Percentiles rank a stretch among this genome's conserved stretches.
These are phyloP conservation scores for Coniochaeta sp. DNA, from an alignment of 2,329 filamentous ascomycete species.

Conservation along the genomic window DNA sequence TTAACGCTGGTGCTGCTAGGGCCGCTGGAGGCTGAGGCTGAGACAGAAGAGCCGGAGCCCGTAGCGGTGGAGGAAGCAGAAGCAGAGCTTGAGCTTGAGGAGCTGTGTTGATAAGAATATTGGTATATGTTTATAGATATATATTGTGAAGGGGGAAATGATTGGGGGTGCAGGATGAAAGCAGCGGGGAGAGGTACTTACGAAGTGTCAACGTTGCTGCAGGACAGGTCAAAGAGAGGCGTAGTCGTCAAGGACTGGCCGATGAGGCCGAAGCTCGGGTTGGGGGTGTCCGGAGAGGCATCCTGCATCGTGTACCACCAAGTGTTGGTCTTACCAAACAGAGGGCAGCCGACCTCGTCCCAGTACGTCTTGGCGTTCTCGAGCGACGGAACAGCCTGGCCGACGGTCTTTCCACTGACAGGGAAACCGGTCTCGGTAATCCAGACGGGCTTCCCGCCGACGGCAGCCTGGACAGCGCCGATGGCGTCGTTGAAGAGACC, in stretches of 20 bases:
- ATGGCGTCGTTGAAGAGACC: constrained; percentile 62
- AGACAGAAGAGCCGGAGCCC: constrained; percentile 2
- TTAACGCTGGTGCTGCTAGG: not conserved
- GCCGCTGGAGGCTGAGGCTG: constrained; percentile 8
- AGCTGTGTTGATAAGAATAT: constrained; percentile 2
- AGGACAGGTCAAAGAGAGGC: constrained; percentile 58
- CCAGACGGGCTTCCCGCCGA: constrained; percentile 67
- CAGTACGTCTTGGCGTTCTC: constrained; percentile 75
- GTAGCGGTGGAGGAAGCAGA: constrained; percentile 12
- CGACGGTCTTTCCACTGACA: constrained; percentile 56
- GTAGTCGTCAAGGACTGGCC: constrained; percentile 42
- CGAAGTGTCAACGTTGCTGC: constrained; percentile 28
- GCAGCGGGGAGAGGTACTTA: constrained; percentile 5
- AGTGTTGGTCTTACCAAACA: constrained; percentile 56
- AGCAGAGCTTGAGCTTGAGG: constrained; percentile 11
- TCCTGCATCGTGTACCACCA: constrained; percentile 79
- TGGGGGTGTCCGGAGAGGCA: constrained; percentile 47
- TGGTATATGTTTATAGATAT: not conserved
- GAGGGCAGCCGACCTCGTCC: constrained; percentile 67
- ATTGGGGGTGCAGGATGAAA: not conserved
- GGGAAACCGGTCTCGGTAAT: constrained; percentile 88
- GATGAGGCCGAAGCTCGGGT: constrained; percentile 65
- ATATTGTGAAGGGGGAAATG: not conserved
- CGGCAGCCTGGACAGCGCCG: constrained; percentile 47
- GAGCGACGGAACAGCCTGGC: constrained; percentile 53